Percentiles rank a stretch among this genome's conserved stretches.
phyloP scores from a whole-genome alignment of 2,329 filamentous ascomycete species.

The Trichoderma sp. region DNA sequence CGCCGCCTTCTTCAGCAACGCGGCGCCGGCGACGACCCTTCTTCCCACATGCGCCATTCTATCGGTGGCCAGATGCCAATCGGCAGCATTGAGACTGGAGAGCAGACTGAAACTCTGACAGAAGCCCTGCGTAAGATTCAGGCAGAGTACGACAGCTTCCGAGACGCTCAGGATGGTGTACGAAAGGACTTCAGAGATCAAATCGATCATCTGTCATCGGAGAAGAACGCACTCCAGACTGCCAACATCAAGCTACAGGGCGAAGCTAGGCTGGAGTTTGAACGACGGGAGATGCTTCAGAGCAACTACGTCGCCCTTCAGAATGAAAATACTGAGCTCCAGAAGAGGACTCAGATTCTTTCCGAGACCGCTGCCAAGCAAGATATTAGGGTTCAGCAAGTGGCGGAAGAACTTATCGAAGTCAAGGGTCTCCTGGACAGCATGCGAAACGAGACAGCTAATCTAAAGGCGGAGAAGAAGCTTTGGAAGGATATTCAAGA shows the following conservation, averaged over 20 bases:
- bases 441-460: slow-evolving; percentile 85
- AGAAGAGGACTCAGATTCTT: slow-evolving; percentile 75
- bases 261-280: slow-evolving; percentile 77
- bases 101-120: slow-evolving; percentile 64
- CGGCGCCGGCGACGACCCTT: slow-evolving; percentile 58
- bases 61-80: slow-evolving; percentile 61
- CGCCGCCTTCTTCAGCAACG: slow-evolving; percentile 84
- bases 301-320: slow-evolving; percentile 83
- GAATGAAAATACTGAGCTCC: slow-evolving; percentile 80
- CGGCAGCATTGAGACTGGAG: slow-evolving; percentile 57
- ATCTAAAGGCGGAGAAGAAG: slow-evolving; percentile 92
- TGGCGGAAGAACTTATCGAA: slow-evolving; percentile 90
- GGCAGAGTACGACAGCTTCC: slow-evolving; percentile 84
- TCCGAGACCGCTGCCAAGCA: slow-evolving; percentile 86
- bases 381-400: slow-evolving; percentile 86
- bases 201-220: slow-evolving; percentile 74
- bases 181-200: slow-evolving; percentile 82
- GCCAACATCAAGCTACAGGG: slow-evolving; percentile 79
- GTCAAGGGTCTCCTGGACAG: slow-evolving; percentile 79
- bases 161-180: slow-evolving; percentile 81
- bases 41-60: slow-evolving; percentile 71
- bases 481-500: slow-evolving; percentile 93
- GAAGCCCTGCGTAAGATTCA: slow-evolving; percentile 86
- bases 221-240: slow-evolving; percentile 79
- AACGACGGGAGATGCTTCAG: slow-evolving; percentile 87